Base-by-base conservation (phyloP, 345 rosid species). In the Corymbia maculata region DNA sequence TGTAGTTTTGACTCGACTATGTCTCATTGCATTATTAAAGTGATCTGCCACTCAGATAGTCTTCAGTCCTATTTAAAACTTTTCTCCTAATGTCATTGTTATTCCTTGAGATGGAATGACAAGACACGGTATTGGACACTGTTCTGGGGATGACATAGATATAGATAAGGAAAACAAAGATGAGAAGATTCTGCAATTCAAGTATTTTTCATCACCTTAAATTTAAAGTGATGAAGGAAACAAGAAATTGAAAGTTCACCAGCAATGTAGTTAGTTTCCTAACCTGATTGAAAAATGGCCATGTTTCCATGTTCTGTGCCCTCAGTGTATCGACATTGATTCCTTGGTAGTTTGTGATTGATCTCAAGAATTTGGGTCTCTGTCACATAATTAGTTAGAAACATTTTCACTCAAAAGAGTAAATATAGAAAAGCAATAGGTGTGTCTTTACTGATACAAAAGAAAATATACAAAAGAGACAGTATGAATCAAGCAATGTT, bases 221-320 rank as follows among this genome's bases (percentile, higher is more conserved):
- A 13, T 75, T 49, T 61, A 66, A 52, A 28, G 66, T 11, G 52
- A 87, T 7, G 19, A 85, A 57, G 36, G 66, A 85, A 6, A 53
- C 49, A 49, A 42, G 86, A 64, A 90, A 26, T 13, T 59, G 84
- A 66, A 88, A 51, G 32, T 44, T 75, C 82, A 75, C 26, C 49
- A 70, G 28, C 82, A 0, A 19, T 10, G 82, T 19, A 75, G 2
- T 75, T 75, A 75, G 14, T 32, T 44, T 42, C 47, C 53, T 79
- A 88, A 95, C 99, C 96, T 96, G 98, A 88, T 95, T 95, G 92
- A 92, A 97, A 94, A 95, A 95, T 80, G 99, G 99, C 93, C 94
- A 93, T 61, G 99, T 94, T 90, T 97, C 99, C 99, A 95, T 91
- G 89, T 95, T 95, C 88, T 97, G 99, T 26, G 95, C 98, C 91